A percentile compares a stretch with the other conserved stretches of the same genome.
Conservation (phyloP, 2,329 filamentous ascomycete genomes). For the Apiospora koreana region DNA sequence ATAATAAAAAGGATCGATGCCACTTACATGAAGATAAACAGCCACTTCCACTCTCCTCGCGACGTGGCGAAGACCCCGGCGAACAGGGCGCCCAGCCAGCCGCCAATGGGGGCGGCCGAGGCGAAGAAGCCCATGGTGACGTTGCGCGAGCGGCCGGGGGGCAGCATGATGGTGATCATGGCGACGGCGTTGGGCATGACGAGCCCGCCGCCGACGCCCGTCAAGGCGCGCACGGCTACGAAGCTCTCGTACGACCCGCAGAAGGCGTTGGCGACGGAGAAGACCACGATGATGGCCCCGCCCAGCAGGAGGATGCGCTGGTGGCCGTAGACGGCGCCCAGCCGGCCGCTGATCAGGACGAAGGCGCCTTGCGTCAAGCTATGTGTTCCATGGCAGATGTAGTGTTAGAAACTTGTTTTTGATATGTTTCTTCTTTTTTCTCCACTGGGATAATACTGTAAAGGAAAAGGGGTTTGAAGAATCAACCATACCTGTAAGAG, state of each 20-base stretch:
- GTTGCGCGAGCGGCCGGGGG: conserved; percentile 33
- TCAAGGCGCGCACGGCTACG: conserved; percentile 22
- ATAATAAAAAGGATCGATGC: background rate
- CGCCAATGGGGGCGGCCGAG: background rate
- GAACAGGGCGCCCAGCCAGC: conserved; percentile 22
- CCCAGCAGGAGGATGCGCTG: conserved; percentile 46
- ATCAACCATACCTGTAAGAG: conserved; percentile 35
- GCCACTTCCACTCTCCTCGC: conserved; percentile 39
- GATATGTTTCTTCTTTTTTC: too few species aligned
- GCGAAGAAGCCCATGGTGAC: conserved; percentile 4
- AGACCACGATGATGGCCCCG: conserved; percentile 42
- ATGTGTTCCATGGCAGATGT: background rate
- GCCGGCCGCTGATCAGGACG: conserved; percentile 48
- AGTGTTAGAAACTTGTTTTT: background rate
- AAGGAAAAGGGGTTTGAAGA: background rate
- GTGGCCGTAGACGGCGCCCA: conserved; percentile 56
- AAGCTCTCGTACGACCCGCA: conserved; percentile 43
- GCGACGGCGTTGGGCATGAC: conserved; percentile 8
- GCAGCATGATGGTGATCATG: conserved; percentile 9
- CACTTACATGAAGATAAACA: conserved; percentile 34
- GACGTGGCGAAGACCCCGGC: conserved; percentile 37
- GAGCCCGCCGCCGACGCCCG: conserved; percentile 7
- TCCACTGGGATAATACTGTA: background rate
- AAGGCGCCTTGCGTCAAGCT: conserved; percentile 54
- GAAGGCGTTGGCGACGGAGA: conserved; percentile 46